Evolutionary conservation across 805 yeast genomes (phyloP).

Genomic region (Cyberlindnera nakhonratchasimensis): DNA sequence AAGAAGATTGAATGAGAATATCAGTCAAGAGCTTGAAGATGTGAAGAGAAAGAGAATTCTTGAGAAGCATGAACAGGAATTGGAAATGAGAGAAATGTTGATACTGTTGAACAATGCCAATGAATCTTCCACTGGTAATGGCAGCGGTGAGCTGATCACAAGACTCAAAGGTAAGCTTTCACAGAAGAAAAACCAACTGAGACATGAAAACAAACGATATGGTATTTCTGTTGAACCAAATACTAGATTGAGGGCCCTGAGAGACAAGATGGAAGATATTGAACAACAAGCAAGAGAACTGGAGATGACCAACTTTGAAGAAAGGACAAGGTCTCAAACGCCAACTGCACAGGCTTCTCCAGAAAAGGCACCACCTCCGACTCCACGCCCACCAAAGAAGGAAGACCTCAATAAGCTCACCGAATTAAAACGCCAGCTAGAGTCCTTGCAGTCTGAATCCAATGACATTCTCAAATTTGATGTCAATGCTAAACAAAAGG

Average conservation of each 20-base stretch:
- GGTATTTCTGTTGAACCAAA: conserved; percentile 69
- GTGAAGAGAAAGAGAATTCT: conserved; percentile 49
- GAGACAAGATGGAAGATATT: conserved; percentile 81
- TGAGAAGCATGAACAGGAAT: conserved; percentile 73
- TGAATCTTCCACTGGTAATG: conserved; percentile 28
- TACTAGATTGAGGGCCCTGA: conserved; percentile 64
- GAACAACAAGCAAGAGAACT: conserved; percentile 82
- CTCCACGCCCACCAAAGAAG: conserved; percentile 33
- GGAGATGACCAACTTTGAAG: conserved; percentile 81
- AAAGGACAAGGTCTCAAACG: conserved; percentile 29
- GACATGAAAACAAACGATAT: conserved; percentile 41
- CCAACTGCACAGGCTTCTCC: conserved; percentile 21
- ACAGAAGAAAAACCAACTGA: conserved; percentile 39
- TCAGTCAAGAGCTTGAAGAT: conserved; percentile 60
- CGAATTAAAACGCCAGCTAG: conserved; percentile 52
- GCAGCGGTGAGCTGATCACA: conserved; percentile 34
- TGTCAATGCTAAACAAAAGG: conserved; percentile 46
- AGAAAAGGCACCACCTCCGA: conserved; percentile 26
- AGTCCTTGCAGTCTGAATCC: conserved; percentile 66
- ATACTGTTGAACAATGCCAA: conserved; percentile 53
- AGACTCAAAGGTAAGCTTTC: conserved; percentile 38
- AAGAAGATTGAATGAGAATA: conserved; percentile 57
- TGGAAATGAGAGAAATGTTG: conserved; percentile 71
- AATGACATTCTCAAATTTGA: conserved; percentile 73
- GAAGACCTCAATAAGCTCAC: conserved; percentile 57